Base-by-base conservation (phyloP, 805 yeast genomes). In the Yarrowia sp. region DNA sequence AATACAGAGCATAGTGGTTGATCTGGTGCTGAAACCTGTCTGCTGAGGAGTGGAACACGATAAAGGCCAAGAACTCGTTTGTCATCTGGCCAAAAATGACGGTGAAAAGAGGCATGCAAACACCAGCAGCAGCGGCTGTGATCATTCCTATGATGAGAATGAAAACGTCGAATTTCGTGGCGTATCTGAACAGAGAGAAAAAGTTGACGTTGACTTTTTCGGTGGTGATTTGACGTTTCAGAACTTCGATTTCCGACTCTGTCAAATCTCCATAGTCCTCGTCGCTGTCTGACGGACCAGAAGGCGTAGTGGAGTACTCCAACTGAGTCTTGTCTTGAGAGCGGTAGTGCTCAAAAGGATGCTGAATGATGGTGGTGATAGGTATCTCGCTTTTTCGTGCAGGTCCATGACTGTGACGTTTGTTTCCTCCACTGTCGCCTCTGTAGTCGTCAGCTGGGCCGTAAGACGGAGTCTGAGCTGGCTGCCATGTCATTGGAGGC, bases 81-180 rank as follows among this genome's bases (percentile, higher is more conserved):
- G 83, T 76, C 66, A 80, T 70, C 42, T 73, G 72, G 20, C 83
- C 83, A 20, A 80, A 78, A 9, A 81, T 79, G 53, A 80, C 69
- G 9, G 80, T 77, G 73, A 79, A 79, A 70, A 80, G 72, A 0
- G 83, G 83, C 65, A 80, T 67, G 17, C 79, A 78, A 30, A 78
- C 80, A 17, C 82, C 82, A 15, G 78, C 77, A 7, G 77, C 76
- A 8, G 77, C 71, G 0, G 83, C 73, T 52, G 74, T 71, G 20
- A 73, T 67, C 15, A 73, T 69, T 2, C 80, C 82, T 10, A 76
- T 7, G 8, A 70, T 15, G 15, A 78, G 72, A 38, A 77, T 56
- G 43, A 73, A 58, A 8, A 69, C 58, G 50, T 79, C 82, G 43
- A 47, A 58, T 10, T 67, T 66, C 33, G 74, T 73, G 3, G 82